Base-by-base conservation (phyloP, 2,329 filamentous ascomycete species). In the Thermothelomyces thermophilus region DNA sequence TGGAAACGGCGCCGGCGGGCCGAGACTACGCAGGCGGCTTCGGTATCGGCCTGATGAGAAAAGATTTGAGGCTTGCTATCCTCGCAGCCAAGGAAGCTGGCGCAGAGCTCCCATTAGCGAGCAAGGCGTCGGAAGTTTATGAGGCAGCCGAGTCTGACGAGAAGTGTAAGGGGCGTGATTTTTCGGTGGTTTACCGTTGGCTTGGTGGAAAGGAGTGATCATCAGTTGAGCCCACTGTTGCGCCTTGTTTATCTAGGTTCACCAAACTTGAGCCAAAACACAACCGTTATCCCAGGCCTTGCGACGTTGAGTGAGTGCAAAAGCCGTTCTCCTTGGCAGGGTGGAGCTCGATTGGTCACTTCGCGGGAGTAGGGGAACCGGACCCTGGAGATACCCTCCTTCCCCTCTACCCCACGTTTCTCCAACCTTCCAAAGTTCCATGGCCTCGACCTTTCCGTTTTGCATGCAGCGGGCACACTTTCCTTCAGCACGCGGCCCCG, bases 101-200 rank as follows among this genome's bases (percentile, higher is more conserved):
- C 1, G 85, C 84, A 2, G 76, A 71, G 55, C 73, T 90, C 47
- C 80, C 79, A 58, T 69, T 91, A 35, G 86, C 78, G 0, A 73
- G 76, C 9, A 73, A 72, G 58, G 86, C 85, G 1, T 74, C 71
- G 33, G 72, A 77, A 41, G 79, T 91, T 6, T 93, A 93, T 60
- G 80, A 82, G 56, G 70, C 72, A 24, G 82, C 84, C 0, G 82
- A 84, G 63, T 68, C 75, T 57, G 71, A 74, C 42, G 79, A 87
- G 48, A 62, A 66, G 40, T 85, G 79, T 62, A 77, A 79, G 55
- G 84, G 85, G 1, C 79, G 83, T 51, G 87, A 93, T 64, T 93
- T 93, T 66, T 90, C 85, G 0, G 85, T 91, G 7, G 81, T 93
- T 8, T 93, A 90, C 66, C 75, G 83, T 60, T 87, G 84, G 70